Percentiles rank a stretch among this genome's conserved stretches.
phyloP scores from a whole-genome alignment of 768 basidiomycete species.

The Pleurotus sapidus region DNA sequence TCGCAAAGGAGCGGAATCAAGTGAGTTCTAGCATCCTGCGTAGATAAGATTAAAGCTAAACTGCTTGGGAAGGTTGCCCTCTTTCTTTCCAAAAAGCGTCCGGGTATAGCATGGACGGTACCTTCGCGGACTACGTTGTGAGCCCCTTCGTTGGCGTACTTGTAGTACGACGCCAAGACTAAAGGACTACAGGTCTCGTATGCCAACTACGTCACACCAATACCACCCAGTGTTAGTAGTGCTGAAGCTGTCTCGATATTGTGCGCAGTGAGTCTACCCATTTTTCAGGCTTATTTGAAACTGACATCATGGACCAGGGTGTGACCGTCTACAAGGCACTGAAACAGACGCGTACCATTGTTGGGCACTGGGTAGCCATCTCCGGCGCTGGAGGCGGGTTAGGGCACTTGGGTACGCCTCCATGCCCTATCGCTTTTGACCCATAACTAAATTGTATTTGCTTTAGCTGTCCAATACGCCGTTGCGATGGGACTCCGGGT shows the following conservation, averaged over 20 bases:
- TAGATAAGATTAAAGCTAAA: neutral
- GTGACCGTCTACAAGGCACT: slow-evolving; percentile 81
- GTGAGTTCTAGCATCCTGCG: slow-evolving; percentile 11
- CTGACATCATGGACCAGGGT: slow-evolving; percentile 37
- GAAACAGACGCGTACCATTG: slow-evolving; percentile 53
- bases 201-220: slow-evolving; percentile 68
- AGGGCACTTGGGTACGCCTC: slow-evolving; percentile 62
- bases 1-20: slow-evolving; percentile 57
- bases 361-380: slow-evolving; percentile 74
- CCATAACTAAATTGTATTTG: neutral
- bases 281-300: neutral
- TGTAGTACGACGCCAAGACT: neutral
- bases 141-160: slow-evolving; percentile 10
- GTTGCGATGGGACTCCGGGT: slow-evolving; percentile 73
- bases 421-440: neutral
- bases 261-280: slow-evolving; percentile 51
- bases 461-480: slow-evolving; percentile 73
- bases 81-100: slow-evolving; percentile 37
- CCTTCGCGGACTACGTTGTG: slow-evolving; percentile 65
- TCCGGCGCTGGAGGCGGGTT: slow-evolving; percentile 78
- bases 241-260: slow-evolving; percentile 67
- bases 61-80: slow-evolving; percentile 19
- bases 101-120: slow-evolving; percentile 69
- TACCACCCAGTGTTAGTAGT: slow-evolving; percentile 63
- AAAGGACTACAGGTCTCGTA: slow-evolving; percentile 46